Percentiles rank a stretch among this genome's conserved stretches.
These are phyloP conservation scores for Aurantiochytrium sp. DNA, from an alignment of 108 stramenopile species.

Conservation along the genomic window DNA sequence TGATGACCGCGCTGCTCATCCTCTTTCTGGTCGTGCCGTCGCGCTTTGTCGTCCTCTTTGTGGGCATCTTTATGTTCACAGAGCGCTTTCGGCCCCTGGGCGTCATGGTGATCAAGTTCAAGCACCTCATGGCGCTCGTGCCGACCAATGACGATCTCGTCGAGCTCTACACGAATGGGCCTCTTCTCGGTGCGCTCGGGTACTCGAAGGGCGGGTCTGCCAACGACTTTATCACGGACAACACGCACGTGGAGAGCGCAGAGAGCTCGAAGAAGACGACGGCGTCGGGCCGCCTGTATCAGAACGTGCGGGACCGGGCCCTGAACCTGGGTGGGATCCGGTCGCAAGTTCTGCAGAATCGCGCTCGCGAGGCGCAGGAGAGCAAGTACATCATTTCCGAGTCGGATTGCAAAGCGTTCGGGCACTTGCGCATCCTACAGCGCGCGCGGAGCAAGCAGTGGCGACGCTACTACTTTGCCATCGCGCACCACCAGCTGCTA, in stretches of 20 bases:
- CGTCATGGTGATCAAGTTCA: neutral
- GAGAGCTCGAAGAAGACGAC: neutral
- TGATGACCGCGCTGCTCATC: neutral
- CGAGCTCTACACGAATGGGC: constrained; percentile 12
- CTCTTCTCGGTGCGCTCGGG: neutral
- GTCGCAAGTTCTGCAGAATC: neutral
- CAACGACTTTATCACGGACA: neutral
- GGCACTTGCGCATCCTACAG: neutral
- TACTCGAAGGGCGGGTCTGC: neutral
- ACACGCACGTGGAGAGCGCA: neutral
- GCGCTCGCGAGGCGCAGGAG: neutral
- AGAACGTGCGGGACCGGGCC: neutral
- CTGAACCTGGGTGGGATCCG: neutral
- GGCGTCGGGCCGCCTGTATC: neutral
- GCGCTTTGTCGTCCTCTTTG: neutral
- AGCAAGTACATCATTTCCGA: constrained; percentile 15
- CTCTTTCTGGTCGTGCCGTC: neutral
- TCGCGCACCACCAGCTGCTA: constrained; percentile 16
- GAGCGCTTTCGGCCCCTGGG: constrained; percentile 18
- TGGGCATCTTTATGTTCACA: neutral
- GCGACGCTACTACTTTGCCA: constrained; percentile 25
- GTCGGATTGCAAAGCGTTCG: constrained; percentile 5
- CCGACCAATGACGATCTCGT: constrained; percentile 29
- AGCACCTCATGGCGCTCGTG: constrained; percentile 2
- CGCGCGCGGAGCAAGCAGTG: neutral